Evolutionary conservation across 2,329 filamentous ascomycete genomes (phyloP).

Genomic region (Calonectria hongkongensis): DNA sequence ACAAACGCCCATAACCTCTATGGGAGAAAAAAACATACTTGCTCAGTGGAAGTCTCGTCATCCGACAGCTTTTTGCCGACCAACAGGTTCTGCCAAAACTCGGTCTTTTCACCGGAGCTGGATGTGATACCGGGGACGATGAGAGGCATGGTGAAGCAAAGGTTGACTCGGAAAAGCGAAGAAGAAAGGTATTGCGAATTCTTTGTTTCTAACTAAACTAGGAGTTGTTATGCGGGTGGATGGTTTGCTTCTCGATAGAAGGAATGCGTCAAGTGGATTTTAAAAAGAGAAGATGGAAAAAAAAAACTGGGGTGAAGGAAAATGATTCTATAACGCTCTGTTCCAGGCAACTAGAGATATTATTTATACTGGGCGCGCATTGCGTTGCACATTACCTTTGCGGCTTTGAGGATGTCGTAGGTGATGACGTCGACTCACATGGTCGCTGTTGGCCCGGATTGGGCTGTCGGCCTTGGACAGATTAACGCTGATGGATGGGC

Average conservation of each 20-base stretch:
- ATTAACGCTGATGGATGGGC: slow-evolving; percentile 19
- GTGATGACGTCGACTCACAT: slow-evolving; percentile 56
- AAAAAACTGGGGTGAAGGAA: slow-evolving; percentile 1
- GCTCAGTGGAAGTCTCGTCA: slow-evolving; percentile 68
- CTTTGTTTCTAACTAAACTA: not conserved
- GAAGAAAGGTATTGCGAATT: not conserved
- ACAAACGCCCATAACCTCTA: not conserved
- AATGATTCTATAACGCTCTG: not conserved
- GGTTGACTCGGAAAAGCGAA: not conserved
- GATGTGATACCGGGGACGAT: slow-evolving; percentile 75
- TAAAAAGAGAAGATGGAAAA: not conserved
- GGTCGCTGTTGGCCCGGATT: slow-evolving; percentile 42
- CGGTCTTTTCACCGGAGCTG: slow-evolving; percentile 66
- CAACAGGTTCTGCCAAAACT: slow-evolving; percentile 77
- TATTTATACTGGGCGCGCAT: slow-evolving; percentile 17
- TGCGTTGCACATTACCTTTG: slow-evolving; percentile 30
- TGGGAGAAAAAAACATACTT: slow-evolving; percentile 62
- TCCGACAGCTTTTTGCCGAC: slow-evolving; percentile 77
- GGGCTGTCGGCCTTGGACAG: slow-evolving; percentile 40
- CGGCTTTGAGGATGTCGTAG: slow-evolving; percentile 35
- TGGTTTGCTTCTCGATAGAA: not conserved
- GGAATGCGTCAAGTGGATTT: slow-evolving; percentile 2
- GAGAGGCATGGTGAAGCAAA: slow-evolving; percentile 74
- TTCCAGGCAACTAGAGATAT: not conserved
- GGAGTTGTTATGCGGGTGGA: not conserved